Evolutionary conservation across 2,329 filamentous ascomycete species (phyloP), one percentile per base, ranked within the genome.

Genomic region (Colletotrichum sp.): DNA sequence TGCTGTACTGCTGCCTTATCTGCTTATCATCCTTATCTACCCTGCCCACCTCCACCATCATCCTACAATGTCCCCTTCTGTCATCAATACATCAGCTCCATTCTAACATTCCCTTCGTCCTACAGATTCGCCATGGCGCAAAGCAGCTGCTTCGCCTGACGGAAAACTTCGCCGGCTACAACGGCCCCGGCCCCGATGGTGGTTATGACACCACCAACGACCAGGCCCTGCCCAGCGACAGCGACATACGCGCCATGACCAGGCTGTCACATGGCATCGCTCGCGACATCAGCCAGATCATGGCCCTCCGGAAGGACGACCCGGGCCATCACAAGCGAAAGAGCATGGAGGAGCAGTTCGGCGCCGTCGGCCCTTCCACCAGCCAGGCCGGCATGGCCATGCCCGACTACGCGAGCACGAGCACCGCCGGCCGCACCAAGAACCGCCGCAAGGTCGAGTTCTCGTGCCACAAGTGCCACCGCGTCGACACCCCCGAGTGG

Each of bases 401-500:
- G 12, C 18, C 60, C 8, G 48, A 52, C 32, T 61, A 60, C 4
- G 43, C n/a, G 6, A 52, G 64, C 16, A 60, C n/a, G 6, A 52
- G 64, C 16, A 60, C 70, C 27, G 12, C 62, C 13, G 64, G 56
- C 3, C 64, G 65, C 32, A 34, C 10, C 28, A 55, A 58, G n/a
- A 34, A 27, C 22, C 94, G 64, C 34, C 64, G 34, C 10, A 68
- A 65, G 43, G 48, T 69, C 28, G 70, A 75, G 15, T 76, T 91
- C 25, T 75, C 70, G 2, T 82, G 80, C 58, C 79, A 79, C 68
- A 77, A 76, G 80, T 95, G 93, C 83, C 93, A 94, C 81, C 90
- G 93, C 79, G 92, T 92, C 56, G 93, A 94, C 82, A 95, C 93
- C n/a, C 93, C 93, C 25, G 93, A 95, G 86, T 95, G 93, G 93